Percentiles rank a stretch among this genome's conserved stretches.
Evolutionary conservation across 2,329 filamentous ascomycete genomes (phyloP).

Genomic region (Pseudopithomyces maydicus): DNA sequence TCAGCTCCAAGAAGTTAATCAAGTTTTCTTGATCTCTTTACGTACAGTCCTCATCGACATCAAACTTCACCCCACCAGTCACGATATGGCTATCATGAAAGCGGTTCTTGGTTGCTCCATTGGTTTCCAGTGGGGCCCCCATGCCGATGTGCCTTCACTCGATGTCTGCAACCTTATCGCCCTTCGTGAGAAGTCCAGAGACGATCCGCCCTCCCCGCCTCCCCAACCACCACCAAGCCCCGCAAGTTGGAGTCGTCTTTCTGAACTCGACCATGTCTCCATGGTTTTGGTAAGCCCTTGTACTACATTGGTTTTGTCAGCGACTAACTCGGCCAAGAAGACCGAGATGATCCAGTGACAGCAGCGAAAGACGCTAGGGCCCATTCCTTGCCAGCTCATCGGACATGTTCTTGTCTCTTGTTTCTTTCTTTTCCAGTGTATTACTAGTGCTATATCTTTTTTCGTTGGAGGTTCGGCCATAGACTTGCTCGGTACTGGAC

Average conservation of each 20-base stretch:
- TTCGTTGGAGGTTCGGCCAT: conserved; percentile 12
- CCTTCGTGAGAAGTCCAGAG: conserved; percentile 34
- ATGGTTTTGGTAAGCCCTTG: conserved; percentile 14
- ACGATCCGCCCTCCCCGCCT: conserved; percentile 47
- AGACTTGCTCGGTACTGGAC: conserved; percentile 6
- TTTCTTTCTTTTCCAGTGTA: conserved; percentile 9
- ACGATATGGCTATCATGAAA: conserved; percentile 7
- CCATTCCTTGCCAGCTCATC: not conserved
- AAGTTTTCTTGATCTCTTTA: not conserved
- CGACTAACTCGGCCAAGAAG: conserved; percentile 6
- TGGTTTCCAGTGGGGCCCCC: not conserved
- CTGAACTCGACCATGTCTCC: conserved; percentile 7
- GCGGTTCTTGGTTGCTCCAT: not conserved
- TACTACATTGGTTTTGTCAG: conserved; percentile 2
- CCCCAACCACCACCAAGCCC: conserved; percentile 48
- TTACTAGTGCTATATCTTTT: conserved; percentile 3
- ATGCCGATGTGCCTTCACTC: conserved; percentile 3
- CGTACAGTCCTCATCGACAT: not conserved
- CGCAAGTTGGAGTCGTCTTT: conserved; percentile 31
- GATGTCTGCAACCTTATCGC: conserved; percentile 4
- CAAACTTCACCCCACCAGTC: not conserved
- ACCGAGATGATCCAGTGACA: not conserved
- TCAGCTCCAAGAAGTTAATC: not conserved
- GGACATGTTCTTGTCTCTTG: not conserved
- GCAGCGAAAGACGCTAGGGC: conserved; percentile 2